Evolutionary conservation across 495 filamentous ascomycete genomes (phyloP), one percentile per base, ranked within the genome.

Genomic region (Podospora conica): DNA sequence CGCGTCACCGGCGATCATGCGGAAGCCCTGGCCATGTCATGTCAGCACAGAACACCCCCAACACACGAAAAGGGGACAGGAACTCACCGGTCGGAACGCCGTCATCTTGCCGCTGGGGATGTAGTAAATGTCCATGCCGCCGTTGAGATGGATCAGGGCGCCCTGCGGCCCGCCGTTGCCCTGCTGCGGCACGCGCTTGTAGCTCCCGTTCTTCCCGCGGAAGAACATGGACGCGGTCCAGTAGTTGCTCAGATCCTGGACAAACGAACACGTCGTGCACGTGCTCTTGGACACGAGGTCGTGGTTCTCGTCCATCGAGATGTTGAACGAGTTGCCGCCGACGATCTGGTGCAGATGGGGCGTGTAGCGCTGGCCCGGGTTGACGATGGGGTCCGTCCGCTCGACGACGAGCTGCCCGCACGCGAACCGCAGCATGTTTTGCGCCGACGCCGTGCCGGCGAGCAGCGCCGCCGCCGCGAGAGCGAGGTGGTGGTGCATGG

Each of bases 161-260:
- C 89, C 88, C 73, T 85, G 81, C 12, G 82, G 81, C 29, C 82
- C 82, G 55, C 78, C 80, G 76, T 85, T 85, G 65, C 86, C 88
- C 66, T 81, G 81, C 71, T 89, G 87, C 22, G 83, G 80, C 31
- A 92, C 89, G 61, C 82, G 82, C 67, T 85, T 83, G 79, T 91
- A 92, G 54, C 82, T 84, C 20, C 89, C 89, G 71, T 93, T 92
- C 77, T 86, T 80, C 28, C 83, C 82, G 69, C 86, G 76, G 76
- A 85, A 91, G 77, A 88, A 91, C 65, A 93, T 81, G 71, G 81
- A 78, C 21, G 90, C 87, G 40, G 86, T 86, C 91, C 91, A 93
- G 80, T 94, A 93, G 79, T 90, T 91, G 74, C 86, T 90, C 74
- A 87, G 82, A 75, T 94, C 91, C 68, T 86, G 77, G 60, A 80